phyloP scores from a whole-genome alignment of 257 asterid genomes.

The Linaria vulgaris region DNA sequence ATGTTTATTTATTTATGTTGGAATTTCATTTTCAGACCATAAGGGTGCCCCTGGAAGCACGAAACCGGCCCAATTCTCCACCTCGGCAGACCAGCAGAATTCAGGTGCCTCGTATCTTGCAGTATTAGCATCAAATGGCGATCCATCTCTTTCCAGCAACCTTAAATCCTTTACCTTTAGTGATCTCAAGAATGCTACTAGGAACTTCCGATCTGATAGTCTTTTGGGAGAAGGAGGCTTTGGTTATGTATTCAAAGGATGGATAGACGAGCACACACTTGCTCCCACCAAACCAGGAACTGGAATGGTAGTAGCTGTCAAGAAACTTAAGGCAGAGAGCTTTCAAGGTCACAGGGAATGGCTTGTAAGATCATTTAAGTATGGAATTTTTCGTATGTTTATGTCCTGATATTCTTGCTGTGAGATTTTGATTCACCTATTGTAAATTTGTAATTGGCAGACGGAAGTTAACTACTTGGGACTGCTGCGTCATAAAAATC shows the following conservation, averaged over 20 bases:
- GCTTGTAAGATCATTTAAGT: conserved; percentile 49
- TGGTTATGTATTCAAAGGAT: conserved; percentile 76
- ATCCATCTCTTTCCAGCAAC: conserved; percentile 36
- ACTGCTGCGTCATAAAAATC: conserved; percentile 58
- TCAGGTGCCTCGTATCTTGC: conserved; percentile 16
- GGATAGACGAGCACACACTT: conserved; percentile 57
- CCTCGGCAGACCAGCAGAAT: conserved; percentile 22
- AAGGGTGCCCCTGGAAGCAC: conserved; percentile 34
- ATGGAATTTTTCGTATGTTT: background rate
- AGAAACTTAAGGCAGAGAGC: conserved; percentile 57
- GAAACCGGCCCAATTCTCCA: conserved; percentile 24
- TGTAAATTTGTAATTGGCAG: conserved; percentile 33
- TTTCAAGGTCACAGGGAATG: conserved; percentile 81
- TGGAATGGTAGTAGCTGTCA: conserved; percentile 74
- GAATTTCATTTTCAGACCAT: conserved; percentile 31
- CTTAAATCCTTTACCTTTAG: conserved; percentile 59
- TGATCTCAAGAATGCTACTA: conserved; percentile 66
- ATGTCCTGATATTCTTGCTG: background rate
- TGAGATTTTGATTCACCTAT: background rate
- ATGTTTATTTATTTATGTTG: background rate
- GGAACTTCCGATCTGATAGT: conserved; percentile 57
- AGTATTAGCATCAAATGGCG: conserved; percentile 27
- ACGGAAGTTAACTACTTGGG: conserved; percentile 66
- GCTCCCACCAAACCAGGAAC: conserved; percentile 56
- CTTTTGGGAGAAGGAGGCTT: conserved; percentile 85